Conservation (phyloP, 1,284 basidiomycete species). For the Cutaneotrichosporon mucoides region DNA sequence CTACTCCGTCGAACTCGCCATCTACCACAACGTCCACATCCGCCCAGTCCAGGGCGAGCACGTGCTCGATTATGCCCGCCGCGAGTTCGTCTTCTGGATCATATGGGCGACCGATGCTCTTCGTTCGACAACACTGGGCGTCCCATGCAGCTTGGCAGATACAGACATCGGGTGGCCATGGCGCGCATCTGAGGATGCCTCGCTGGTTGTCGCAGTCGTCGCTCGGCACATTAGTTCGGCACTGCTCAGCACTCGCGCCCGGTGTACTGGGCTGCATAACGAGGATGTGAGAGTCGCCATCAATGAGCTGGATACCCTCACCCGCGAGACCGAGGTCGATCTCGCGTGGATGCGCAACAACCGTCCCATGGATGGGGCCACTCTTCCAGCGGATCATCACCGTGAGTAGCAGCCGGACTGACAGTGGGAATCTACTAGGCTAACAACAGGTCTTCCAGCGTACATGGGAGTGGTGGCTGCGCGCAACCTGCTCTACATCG, state of each 20-base stretch:
- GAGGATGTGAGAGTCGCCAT: neutral
- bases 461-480: neutral
- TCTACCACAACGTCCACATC: constrained; percentile 5
- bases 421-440: too few species aligned
- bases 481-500: neutral
- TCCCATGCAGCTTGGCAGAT: neutral
- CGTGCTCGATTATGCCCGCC: neutral
- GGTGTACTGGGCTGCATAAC: neutral
- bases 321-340: neutral
- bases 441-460: neutral
- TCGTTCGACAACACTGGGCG: constrained; percentile 1
- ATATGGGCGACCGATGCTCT: constrained; percentile 6
- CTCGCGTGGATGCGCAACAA: neutral
- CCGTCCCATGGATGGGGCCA: too few species aligned
- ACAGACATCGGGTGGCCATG: constrained; percentile 11
- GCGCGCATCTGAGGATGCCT: neutral
- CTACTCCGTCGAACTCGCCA: constrained; percentile 2
- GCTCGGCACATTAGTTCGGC: neutral
- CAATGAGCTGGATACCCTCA: neutral
- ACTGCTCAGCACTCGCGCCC: constrained; percentile 3
- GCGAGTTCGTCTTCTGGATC: neutral
- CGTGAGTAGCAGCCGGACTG: neutral
- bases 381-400: too few species aligned
- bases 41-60: neutral
- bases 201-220: neutral